phyloP scores from a whole-genome alignment of 106 monocot species.

The Allium cepa region DNA sequence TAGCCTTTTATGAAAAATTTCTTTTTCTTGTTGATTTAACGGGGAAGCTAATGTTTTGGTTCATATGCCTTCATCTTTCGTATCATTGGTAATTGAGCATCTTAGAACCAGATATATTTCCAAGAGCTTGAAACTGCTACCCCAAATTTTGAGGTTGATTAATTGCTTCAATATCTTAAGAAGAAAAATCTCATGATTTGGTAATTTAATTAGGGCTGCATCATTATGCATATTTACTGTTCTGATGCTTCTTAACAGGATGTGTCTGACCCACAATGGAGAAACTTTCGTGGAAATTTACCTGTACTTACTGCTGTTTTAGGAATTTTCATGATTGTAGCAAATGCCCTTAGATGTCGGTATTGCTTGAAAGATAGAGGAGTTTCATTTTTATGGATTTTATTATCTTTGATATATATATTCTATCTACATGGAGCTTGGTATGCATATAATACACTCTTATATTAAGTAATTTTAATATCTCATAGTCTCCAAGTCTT shows the following conservation, averaged over 20 bases:
- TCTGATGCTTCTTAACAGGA: constrained; percentile 33
- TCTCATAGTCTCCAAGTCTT: background rate
- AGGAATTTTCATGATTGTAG: constrained; percentile 44
- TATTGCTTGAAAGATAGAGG: constrained; percentile 53
- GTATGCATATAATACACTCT: constrained; percentile 29
- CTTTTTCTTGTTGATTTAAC: too few relatives aligned
- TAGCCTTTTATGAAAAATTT: too few relatives aligned
- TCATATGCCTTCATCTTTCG: too few relatives aligned
- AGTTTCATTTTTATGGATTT: constrained; percentile 68
- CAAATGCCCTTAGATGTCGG: constrained; percentile 36
- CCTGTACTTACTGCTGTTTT: constrained; percentile 73
- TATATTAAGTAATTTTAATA: background rate
- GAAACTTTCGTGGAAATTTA: constrained; percentile 82
- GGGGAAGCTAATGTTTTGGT: too few relatives aligned
- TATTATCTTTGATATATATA: constrained; percentile 68
- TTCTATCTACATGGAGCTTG: constrained; percentile 90
- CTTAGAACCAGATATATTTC: too few relatives aligned
- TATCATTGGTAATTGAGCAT: too few relatives aligned
- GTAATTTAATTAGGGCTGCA: too few relatives aligned
- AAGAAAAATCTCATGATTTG: too few relatives aligned
- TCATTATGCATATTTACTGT: too few relatives aligned
- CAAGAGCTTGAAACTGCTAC: too few relatives aligned
- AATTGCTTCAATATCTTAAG: too few relatives aligned
- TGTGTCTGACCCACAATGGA: constrained; percentile 93
- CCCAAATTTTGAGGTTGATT: too few relatives aligned